A percentile compares a stretch with the other conserved stretches of the same genome.
Conservation (phyloP, 306 rosid genomes). For the Lablab purpureus region DNA sequence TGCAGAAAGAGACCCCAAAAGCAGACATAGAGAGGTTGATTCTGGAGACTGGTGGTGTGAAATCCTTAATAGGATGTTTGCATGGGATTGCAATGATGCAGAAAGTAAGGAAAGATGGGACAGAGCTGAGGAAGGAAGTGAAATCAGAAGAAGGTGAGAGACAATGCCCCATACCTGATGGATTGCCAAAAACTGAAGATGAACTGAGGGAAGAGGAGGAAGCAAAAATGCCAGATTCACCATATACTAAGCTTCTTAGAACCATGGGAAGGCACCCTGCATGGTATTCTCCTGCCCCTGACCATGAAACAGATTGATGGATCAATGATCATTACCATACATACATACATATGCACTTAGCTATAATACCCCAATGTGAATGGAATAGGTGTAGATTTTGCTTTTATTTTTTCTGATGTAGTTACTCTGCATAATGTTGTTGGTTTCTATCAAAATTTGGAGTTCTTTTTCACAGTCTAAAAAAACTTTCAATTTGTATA, state of each 20-base stretch:
- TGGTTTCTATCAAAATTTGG: too few relatives aligned
- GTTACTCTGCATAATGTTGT: background rate
- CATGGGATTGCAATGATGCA: constrained; percentile 66
- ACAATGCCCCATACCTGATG: constrained; percentile 76
- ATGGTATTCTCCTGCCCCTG: constrained; percentile 85
- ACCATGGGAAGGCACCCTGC: constrained; percentile 78
- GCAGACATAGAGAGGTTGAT: constrained; percentile 79
- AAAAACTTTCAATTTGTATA: too few relatives aligned
- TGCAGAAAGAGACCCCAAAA: constrained; percentile 74
- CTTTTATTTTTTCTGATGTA: background rate
- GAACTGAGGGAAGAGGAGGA: constrained; percentile 80
- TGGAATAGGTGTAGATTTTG: background rate
- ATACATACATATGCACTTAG: background rate
- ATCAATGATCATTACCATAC: background rate
- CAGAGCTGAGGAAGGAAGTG: constrained; percentile 32
- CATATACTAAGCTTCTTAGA: constrained; percentile 75
- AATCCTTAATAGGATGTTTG: constrained; percentile 73
- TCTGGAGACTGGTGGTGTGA: constrained; percentile 71
- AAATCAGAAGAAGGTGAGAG: constrained; percentile 34
- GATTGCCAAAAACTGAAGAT: constrained; percentile 76
- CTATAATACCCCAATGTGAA: background rate
- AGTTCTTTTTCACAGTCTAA: too few relatives aligned
- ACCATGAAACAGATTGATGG: constrained; percentile 81
- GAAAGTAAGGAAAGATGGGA: constrained; percentile 53
- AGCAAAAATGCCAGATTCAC: constrained; percentile 80